phyloP scores from a whole-genome alignment of 306 rosid species.

The Lathyrus aphaca region DNA sequence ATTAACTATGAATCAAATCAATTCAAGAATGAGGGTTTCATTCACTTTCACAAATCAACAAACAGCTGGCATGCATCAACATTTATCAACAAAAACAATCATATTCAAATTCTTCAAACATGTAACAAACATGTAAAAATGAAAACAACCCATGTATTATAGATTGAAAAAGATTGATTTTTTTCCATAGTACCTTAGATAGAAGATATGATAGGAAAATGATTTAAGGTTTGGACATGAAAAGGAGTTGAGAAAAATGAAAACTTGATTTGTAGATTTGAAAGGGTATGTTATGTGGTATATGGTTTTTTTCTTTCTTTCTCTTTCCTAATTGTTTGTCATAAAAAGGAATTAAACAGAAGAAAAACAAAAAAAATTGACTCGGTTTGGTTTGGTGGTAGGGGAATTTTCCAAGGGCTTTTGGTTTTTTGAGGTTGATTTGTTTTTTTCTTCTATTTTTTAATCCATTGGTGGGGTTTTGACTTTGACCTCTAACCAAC shows the following conservation, averaged over 20 bases:
- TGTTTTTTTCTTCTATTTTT: conserved; percentile 53
- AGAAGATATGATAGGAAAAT: conserved; percentile 16
- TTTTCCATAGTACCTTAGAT: conserved; percentile 44
- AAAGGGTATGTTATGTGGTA: conserved; percentile 22
- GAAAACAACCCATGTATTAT: background rate
- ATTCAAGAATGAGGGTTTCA: conserved; percentile 27
- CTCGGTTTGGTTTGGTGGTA: conserved; percentile 46
- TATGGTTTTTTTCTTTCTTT: conserved; percentile 35
- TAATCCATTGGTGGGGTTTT: conserved; percentile 60
- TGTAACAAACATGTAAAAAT: background rate
- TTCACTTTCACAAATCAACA: no score
- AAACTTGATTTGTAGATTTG: conserved; percentile 43
- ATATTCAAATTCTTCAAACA: background rate
- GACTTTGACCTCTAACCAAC: conserved; percentile 81
- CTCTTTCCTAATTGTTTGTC: conserved; percentile 34
- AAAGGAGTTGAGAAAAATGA: conserved; percentile 42
- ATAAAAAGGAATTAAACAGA: conserved; percentile 51
- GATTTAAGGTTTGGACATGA: conserved; percentile 43
- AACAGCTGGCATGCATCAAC: no score
- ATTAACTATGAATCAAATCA: conserved; percentile 11
- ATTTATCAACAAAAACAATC: no score
- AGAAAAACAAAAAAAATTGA: conserved; percentile 44
- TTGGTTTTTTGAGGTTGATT: conserved; percentile 55
- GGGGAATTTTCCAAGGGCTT: conserved; percentile 47
- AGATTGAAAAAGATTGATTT: background rate